phyloP scores from a whole-genome alignment of 208 protist species.

The Crithidia acanthocephali region DNA sequence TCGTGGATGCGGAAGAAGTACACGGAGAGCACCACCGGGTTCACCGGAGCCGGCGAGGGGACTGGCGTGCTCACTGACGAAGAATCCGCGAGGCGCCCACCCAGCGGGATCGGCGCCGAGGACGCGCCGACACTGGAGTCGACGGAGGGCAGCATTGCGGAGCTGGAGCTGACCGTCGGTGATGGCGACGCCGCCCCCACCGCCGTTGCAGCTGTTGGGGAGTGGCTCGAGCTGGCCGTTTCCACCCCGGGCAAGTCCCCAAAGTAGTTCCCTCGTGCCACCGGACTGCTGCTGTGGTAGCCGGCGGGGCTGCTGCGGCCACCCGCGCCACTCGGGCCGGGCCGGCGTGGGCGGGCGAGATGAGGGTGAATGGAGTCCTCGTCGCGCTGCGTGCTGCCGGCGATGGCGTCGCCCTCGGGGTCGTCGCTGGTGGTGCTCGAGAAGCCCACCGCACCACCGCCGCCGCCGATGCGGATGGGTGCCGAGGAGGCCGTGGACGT shows the following conservation, averaged over 20 bases:
- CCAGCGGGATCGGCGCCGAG: slow-evolving; percentile 8
- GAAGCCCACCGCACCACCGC: slow-evolving; percentile 9
- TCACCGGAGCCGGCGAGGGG: background rate
- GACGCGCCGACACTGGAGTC: background rate
- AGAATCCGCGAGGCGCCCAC: background rate
- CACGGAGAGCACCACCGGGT: slow-evolving; percentile 58
- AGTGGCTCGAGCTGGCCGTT: too few relatives aligned
- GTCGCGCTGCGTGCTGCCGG: slow-evolving; percentile 26
- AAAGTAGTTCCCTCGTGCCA: slow-evolving; percentile 34
- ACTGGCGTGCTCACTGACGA: background rate
- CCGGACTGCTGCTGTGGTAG: slow-evolving; percentile 20
- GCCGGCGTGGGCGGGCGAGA: slow-evolving; percentile 7
- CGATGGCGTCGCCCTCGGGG: slow-evolving; percentile 24
- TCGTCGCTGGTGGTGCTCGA: slow-evolving; percentile 24
- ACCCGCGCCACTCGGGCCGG: slow-evolving; percentile 1
- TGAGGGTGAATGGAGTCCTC: slow-evolving; percentile 24
- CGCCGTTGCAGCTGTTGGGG: background rate
- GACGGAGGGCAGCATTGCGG: background rate
- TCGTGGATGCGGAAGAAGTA: slow-evolving; percentile 89
- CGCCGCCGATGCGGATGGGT: slow-evolving; percentile 34
- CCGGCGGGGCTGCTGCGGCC: slow-evolving; percentile 11
- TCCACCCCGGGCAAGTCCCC: slow-evolving; percentile 16
- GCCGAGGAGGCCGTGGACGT: slow-evolving; percentile 23
- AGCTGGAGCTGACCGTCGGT: background rate
- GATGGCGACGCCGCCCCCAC: background rate